phyloP scores from a whole-genome alignment of 169 alveolate species.

The Eimeria acervulina region DNA sequence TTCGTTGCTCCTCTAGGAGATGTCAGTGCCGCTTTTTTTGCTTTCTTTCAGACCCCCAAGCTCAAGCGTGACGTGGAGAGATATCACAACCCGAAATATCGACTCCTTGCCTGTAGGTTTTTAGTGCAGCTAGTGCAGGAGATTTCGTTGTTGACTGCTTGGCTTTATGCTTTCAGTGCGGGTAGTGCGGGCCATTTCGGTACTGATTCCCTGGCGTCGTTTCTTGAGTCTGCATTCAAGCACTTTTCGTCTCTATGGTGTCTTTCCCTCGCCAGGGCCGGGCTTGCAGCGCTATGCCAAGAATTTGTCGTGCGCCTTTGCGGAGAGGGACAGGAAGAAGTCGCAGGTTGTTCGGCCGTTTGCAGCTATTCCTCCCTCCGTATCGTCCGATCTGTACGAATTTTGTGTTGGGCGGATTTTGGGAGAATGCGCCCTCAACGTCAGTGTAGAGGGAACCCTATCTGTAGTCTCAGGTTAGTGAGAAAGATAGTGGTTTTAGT shows the following conservation, averaged over 20 bases:
- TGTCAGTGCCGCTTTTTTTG: slow-evolving; percentile 70
- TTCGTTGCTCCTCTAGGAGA: slow-evolving; percentile 66
- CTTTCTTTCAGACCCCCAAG: slow-evolving; percentile 36
- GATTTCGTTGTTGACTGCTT: background rate
- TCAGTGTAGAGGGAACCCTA: background rate
- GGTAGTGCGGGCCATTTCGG: background rate
- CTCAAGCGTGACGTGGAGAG: slow-evolving; percentile 70
- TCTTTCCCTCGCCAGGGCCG: slow-evolving; percentile 34
- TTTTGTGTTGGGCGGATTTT: background rate
- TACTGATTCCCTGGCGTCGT: background rate
- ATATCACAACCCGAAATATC: slow-evolving; percentile 47
- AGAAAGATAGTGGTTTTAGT: background rate
- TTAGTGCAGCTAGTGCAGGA: background rate
- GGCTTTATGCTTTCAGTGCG: background rate
- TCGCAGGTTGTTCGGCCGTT: slow-evolving; percentile 61
- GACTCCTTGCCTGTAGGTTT: slow-evolving; percentile 57
- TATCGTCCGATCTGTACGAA: slow-evolving; percentile 70
- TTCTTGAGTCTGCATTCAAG: background rate
- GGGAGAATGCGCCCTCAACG: background rate
- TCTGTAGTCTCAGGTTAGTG: background rate
- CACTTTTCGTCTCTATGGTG: background rate
- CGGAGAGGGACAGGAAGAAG: slow-evolving; percentile 70
- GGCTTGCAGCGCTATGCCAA: slow-evolving; percentile 77
- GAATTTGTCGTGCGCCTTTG: slow-evolving; percentile 55
- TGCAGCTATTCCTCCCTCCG: slow-evolving; percentile 75